A percentile compares a stretch with the other conserved stretches of the same genome.
These are phyloP conservation scores for Ascochyta lentis DNA, from an alignment of 2,329 filamentous ascomycete species.

Conservation along the genomic window DNA sequence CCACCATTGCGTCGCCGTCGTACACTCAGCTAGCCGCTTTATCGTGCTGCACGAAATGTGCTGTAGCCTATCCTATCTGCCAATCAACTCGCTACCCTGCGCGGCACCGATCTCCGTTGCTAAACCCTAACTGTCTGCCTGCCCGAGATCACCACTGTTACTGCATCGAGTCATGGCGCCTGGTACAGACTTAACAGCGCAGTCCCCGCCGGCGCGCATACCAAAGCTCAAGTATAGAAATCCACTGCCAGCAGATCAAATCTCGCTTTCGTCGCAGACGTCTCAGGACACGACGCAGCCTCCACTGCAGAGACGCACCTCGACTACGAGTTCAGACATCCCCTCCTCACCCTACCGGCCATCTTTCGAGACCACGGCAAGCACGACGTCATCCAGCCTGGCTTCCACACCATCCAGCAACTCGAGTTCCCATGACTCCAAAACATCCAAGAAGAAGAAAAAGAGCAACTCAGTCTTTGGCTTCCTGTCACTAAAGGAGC, in stretches of 20 bases:
- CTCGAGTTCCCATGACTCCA: slow-evolving; percentile 35
- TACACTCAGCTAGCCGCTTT: slow-evolving; percentile 19
- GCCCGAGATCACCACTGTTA: slow-evolving; percentile 37
- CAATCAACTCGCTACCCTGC: slow-evolving; percentile 28
- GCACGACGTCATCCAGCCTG: slow-evolving; percentile 40
- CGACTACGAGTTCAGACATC: slow-evolving; percentile 10
- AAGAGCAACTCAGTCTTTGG: slow-evolving; percentile 50
- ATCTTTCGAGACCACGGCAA: slow-evolving; percentile 29
- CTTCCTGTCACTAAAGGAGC: slow-evolving; percentile 58
- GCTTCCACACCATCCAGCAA: slow-evolving; percentile 38
- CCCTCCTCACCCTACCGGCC: slow-evolving; percentile 12
- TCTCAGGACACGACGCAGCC: slow-evolving; percentile 16
- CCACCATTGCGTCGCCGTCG: background rate
- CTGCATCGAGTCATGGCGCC: slow-evolving; percentile 34
- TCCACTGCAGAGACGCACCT: slow-evolving; percentile 7
- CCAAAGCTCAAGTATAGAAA: slow-evolving; percentile 47
- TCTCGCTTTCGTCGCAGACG: slow-evolving; percentile 18
- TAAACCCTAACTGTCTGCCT: slow-evolving; percentile 29
- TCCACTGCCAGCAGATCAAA: slow-evolving; percentile 33
- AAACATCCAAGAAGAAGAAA: slow-evolving; percentile 42
- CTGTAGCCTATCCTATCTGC: slow-evolving; percentile 21
- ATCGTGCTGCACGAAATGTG: slow-evolving; percentile 26
- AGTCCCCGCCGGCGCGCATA: slow-evolving; percentile 37
- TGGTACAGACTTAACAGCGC: slow-evolving; percentile 35
- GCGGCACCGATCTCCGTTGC: slow-evolving; percentile 19